These are phyloP conservation scores for Dactylellina cionopaga DNA, from an alignment of 2,329 filamentous ascomycete genomes.

Conservation along the genomic window DNA sequence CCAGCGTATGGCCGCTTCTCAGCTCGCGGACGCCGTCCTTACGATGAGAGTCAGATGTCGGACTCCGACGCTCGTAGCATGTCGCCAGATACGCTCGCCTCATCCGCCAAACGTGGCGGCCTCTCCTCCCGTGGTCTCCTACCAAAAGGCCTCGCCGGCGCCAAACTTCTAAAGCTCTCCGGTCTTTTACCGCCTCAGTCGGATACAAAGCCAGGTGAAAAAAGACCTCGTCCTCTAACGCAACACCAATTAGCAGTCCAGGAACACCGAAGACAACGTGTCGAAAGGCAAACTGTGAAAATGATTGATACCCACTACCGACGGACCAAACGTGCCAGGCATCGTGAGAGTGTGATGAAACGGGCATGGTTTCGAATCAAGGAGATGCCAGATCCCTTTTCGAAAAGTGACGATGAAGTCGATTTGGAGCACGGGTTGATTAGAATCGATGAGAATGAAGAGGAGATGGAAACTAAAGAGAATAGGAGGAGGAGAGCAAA, in stretches of 20 bases:
- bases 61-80: constrained; percentile 49
- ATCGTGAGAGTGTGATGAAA: constrained; percentile 73
- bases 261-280: constrained; percentile 78
- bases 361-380: constrained; percentile 74
- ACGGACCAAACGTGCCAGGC: constrained; percentile 68
- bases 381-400: constrained; percentile 67
- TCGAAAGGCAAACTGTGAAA: constrained; percentile 82
- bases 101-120: constrained; percentile 20
- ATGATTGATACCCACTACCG: constrained; percentile 61
- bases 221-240: constrained; percentile 77
- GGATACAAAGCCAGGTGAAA: constrained; percentile 65
- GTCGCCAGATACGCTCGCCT: constrained; percentile 38
- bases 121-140: constrained; percentile 43
- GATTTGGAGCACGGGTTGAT: constrained; percentile 57
- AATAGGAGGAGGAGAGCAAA: constrained; percentile 28
- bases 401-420: constrained; percentile 72
- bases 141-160: constrained; percentile 41
- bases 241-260: constrained; percentile 85
- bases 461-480: constrained; percentile 64
- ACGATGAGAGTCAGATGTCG: constrained; percentile 40
- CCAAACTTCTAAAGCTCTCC: constrained; percentile 33
- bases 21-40: constrained; percentile 39
- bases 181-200: constrained; percentile 57
- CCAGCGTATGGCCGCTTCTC: constrained; percentile 45
- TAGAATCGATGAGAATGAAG: constrained; percentile 59